Percentiles rank a stretch among this genome's conserved stretches.
These are phyloP conservation scores for Trichoderma endophyticum DNA, from an alignment of 2,329 filamentous ascomycete genomes.

Conservation along the genomic window DNA sequence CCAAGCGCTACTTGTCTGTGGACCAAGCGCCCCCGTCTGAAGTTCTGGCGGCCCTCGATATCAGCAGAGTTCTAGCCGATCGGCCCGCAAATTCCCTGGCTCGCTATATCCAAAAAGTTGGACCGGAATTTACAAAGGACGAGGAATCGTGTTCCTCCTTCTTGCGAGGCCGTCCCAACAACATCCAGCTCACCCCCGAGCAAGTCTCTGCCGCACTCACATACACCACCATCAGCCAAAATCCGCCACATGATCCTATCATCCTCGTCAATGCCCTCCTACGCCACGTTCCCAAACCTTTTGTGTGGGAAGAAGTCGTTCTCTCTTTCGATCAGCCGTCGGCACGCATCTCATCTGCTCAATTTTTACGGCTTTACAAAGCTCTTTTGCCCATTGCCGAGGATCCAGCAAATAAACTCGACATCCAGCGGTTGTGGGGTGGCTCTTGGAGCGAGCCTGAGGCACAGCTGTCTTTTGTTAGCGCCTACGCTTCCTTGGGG, in stretches of 20 bases:
- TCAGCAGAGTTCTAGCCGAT: slow-evolving; percentile 63
- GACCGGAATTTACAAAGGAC: slow-evolving; percentile 70
- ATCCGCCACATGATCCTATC: slow-evolving; percentile 49
- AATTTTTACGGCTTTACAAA: slow-evolving; percentile 79
- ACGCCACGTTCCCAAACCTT: slow-evolving; percentile 58
- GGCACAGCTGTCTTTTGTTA: slow-evolving; percentile 90
- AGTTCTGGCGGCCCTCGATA: slow-evolving; percentile 66
- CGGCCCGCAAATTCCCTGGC: slow-evolving; percentile 56
- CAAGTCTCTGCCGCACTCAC: slow-evolving; percentile 80
- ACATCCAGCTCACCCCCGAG: slow-evolving; percentile 68
- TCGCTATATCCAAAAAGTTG: slow-evolving; percentile 69
- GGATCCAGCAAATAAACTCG: slow-evolving; percentile 52
- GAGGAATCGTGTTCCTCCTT: slow-evolving; percentile 62
- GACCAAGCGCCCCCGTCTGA: slow-evolving; percentile 66
- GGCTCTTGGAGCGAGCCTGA: slow-evolving; percentile 83
- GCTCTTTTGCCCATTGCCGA: slow-evolving; percentile 71
- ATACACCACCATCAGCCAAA: slow-evolving; percentile 58
- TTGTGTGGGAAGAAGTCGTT: slow-evolving; percentile 71
- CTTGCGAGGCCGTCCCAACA: slow-evolving; percentile 51
- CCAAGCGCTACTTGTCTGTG: slow-evolving; percentile 63
- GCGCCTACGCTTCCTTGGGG: slow-evolving; percentile 75
- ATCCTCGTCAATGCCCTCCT: slow-evolving; percentile 61
- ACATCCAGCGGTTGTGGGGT: slow-evolving; percentile 88
- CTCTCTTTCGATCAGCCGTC: slow-evolving; percentile 76
- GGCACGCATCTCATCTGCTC: slow-evolving; percentile 69